phyloP scores from a whole-genome alignment of 2,329 filamentous ascomycete genomes.

The Diaporthe capsici region DNA sequence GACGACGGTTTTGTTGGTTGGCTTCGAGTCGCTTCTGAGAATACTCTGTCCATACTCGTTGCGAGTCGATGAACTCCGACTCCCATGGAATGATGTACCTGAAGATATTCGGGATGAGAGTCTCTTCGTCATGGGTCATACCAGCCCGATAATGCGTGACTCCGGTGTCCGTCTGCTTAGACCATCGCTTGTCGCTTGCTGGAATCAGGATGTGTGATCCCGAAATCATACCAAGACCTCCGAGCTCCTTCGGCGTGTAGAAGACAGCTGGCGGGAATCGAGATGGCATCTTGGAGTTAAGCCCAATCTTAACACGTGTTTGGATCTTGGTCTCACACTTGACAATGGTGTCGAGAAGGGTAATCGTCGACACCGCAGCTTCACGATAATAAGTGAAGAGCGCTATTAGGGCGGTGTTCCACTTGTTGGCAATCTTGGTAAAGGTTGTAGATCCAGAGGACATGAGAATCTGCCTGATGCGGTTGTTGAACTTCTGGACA shows the following conservation, averaged over 20 bases:
- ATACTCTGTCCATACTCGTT: slow-evolving; percentile 99
- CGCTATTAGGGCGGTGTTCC: slow-evolving; percentile 97
- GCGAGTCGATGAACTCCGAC: slow-evolving; percentile 98
- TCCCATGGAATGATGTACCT: slow-evolving; percentile 99
- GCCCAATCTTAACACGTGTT: slow-evolving; percentile 96
- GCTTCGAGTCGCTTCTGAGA: slow-evolving; percentile 98
- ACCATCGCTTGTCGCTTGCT: slow-evolving; percentile 97
- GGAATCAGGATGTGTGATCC: slow-evolving; percentile 98
- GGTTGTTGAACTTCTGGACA: slow-evolving; percentile 98
- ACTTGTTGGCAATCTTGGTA: slow-evolving; percentile 99
- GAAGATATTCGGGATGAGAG: slow-evolving; percentile 98
- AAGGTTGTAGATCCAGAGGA: slow-evolving; percentile 99
- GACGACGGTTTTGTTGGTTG: slow-evolving; percentile 94
- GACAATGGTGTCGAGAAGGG: slow-evolving; percentile 95
- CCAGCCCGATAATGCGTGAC: slow-evolving; percentile 97
- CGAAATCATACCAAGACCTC: slow-evolving; percentile 98
- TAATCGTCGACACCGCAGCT: slow-evolving; percentile 94
- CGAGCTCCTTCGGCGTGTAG: slow-evolving; percentile 97
- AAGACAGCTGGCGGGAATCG: slow-evolving; percentile 98
- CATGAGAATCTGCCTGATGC: slow-evolving; percentile 98
- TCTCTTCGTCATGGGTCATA: slow-evolving; percentile 99
- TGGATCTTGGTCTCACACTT: slow-evolving; percentile 99
- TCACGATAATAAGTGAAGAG: slow-evolving; percentile 99
- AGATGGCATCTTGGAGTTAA: slow-evolving; percentile 99
- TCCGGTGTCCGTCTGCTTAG: slow-evolving; percentile 96